Base-by-base conservation (phyloP, 176 grass and related monocot species). In the Raddia guianensis region DNA sequence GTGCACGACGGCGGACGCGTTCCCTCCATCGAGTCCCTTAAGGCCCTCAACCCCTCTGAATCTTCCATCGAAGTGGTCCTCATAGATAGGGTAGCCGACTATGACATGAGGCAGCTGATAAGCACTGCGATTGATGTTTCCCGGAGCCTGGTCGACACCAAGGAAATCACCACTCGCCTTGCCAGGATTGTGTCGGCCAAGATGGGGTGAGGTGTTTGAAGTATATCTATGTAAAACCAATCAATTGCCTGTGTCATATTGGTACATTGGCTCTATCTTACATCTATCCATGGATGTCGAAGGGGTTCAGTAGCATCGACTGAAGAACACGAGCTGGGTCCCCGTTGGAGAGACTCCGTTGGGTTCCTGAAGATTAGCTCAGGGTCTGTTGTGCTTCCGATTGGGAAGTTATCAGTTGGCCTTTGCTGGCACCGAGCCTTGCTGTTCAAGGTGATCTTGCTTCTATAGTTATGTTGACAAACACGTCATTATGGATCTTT, bases 341-440 rank as follows among this genome's bases (percentile, higher is more conserved):
- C 49, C 70, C 68, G 52, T 21, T 97, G 91, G 94, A 93, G 86
- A 69, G 86, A 89, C 3, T 80, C 43, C 5, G 79, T 62, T 49
- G 86, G 86, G 46, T 80, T 77, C 70, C 79, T 91, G 15, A 97
- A 93, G 74, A 85, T 84, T 80, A 91, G 49, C 85, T 86, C 81
- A 44, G 84, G 75, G 14, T 91, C 89, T 73, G 70, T 91, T 82
- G 88, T 97, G 78, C 76, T 93, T 84, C 91, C 91, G 5, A 80
- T 97, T 35, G 94, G 94, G 47, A 89, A 91, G 87, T 52, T 97
- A 74, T 91, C 91, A 32, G 45, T 89, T 58, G 94, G 94, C 35
- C 71, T 91, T 40, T 97, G 91, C 48, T 77, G 81, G 74, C 94
- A 97, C 68, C 94, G 94, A 69, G 73, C 89, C 0, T 67, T 93